These are phyloP conservation scores for Lasiodiplodia sp. DNA, from an alignment of 2,329 filamentous ascomycete species.

Conservation along the genomic window DNA sequence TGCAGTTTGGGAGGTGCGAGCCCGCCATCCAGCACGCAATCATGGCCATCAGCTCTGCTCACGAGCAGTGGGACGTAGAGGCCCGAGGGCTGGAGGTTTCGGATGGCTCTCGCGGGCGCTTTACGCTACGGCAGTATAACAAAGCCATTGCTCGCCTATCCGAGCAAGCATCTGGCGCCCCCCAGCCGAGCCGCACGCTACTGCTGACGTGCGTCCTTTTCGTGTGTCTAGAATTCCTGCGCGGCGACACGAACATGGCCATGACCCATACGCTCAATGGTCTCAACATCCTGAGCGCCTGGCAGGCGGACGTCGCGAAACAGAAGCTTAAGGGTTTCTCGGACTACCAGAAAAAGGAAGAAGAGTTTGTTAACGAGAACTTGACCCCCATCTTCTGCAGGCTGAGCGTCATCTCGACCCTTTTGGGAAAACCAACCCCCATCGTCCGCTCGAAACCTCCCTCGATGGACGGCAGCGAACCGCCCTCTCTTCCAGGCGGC, in stretches of 20 bases:
- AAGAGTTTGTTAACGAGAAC: slow-evolving; percentile 15
- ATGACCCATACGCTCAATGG: slow-evolving; percentile 55
- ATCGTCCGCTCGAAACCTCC: background rate
- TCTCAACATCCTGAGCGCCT: slow-evolving; percentile 45
- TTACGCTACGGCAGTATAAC: slow-evolving; percentile 50
- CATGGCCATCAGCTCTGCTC: slow-evolving; percentile 50
- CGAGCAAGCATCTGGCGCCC: slow-evolving; percentile 40
- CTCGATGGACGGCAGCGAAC: background rate
- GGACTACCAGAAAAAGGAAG: slow-evolving; percentile 5
- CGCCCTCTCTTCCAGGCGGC: background rate
- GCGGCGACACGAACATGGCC: slow-evolving; percentile 48
- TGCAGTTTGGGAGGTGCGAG: slow-evolving; percentile 49
- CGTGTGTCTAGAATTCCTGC: slow-evolving; percentile 50
- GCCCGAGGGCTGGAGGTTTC: slow-evolving; percentile 31
- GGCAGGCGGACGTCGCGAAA: background rate
- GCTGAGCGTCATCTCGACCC: slow-evolving; percentile 4
- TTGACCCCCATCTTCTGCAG: slow-evolving; percentile 26
- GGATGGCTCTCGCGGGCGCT: slow-evolving; percentile 33
- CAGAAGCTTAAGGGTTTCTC: slow-evolving; percentile 11
- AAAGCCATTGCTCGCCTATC: slow-evolving; percentile 48
- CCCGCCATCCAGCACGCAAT: slow-evolving; percentile 53
- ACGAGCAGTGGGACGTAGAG: slow-evolving; percentile 37
- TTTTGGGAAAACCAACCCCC: slow-evolving; percentile 1
- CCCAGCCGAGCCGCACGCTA: slow-evolving; percentile 43
- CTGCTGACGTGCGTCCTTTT: slow-evolving; percentile 54